A percentile compares a stretch with the other conserved stretches of the same genome.
These are phyloP conservation scores for Exophiala dermatitidis DNA, from an alignment of 2,329 filamentous ascomycete species.

Conservation along the genomic window DNA sequence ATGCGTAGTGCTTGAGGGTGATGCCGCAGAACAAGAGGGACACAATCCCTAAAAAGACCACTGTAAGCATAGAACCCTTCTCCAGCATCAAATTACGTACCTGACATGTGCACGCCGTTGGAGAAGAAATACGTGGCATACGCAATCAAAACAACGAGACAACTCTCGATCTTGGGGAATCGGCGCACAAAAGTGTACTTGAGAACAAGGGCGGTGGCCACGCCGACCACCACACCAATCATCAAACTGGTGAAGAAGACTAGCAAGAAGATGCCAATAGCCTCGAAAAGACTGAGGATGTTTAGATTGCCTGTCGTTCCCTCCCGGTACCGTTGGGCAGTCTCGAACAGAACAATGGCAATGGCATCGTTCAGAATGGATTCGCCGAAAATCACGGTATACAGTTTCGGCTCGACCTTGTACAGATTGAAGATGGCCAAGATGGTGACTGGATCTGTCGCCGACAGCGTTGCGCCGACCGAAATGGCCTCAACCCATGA, in stretches of 20 bases:
- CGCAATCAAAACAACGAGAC: slow-evolving; percentile 83
- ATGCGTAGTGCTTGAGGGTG: slow-evolving; percentile 96
- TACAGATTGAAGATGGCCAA: slow-evolving; percentile 98
- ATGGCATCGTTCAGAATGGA: slow-evolving; percentile 97
- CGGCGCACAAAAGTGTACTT: slow-evolving; percentile 92
- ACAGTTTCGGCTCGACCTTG: slow-evolving; percentile 97
- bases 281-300: slow-evolving; percentile 77
- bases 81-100: slow-evolving; percentile 46
- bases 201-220: slow-evolving; percentile 75
- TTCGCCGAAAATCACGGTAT: slow-evolving; percentile 97
- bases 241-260: slow-evolving; percentile 92
- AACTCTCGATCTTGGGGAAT: slow-evolving; percentile 95
- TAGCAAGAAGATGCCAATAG: slow-evolving; percentile 86
- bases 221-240: slow-evolving; percentile 80
- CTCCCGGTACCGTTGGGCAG: slow-evolving; percentile 83
- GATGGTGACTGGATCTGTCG: slow-evolving; percentile 95
- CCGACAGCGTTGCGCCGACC: slow-evolving; percentile 89
- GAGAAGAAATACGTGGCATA: slow-evolving; percentile 98
- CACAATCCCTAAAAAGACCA: slow-evolving; percentile 66
- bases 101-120: slow-evolving; percentile 90
- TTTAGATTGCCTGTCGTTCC: slow-evolving; percentile 64
- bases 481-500: slow-evolving; percentile 93
- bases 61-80: slow-evolving; percentile 17
- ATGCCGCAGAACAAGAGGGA: slow-evolving; percentile 96
- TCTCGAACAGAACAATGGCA: slow-evolving; percentile 97